Percentiles rank a stretch among this genome's conserved stretches.
Evolutionary conservation across 305 asterid genomes (phyloP).

Genomic region (Fraxinus latifolia): DNA sequence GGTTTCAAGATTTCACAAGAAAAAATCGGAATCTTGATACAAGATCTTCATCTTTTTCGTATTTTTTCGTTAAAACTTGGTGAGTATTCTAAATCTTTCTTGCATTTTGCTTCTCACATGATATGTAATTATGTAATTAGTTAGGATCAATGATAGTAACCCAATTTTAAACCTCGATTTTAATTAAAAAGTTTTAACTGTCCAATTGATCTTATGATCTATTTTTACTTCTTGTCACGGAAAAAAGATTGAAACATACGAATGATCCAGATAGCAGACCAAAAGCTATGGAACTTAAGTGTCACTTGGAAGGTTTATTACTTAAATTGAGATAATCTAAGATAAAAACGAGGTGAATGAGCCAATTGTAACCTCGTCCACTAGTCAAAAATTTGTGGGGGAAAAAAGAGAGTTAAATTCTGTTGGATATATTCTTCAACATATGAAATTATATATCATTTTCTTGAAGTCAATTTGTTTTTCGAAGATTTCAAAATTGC

Average conservation of each 20-base stretch:
- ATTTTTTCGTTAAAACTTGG: background rate
- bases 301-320: background rate
- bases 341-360: background rate
- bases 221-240: background rate
- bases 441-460: background rate
- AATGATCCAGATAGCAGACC: background rate
- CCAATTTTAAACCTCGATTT: background rate
- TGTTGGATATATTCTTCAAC: background rate
- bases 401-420: no score
- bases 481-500: background rate
- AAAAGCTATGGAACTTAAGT: background rate
- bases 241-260: background rate
- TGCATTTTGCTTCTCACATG: background rate
- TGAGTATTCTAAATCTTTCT: background rate
- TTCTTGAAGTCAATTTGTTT: background rate
- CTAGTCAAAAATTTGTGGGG: background rate
- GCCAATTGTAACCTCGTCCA: background rate
- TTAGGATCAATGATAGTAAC: background rate
- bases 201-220: background rate
- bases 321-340: background rate
- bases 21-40: background rate
- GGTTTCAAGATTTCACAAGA: background rate
- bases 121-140: background rate
- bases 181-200: no score
- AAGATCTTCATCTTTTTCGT: background rate